Base-by-base conservation (phyloP, 495 filamentous ascomycete species). In the Tetracladium setigerum region DNA sequence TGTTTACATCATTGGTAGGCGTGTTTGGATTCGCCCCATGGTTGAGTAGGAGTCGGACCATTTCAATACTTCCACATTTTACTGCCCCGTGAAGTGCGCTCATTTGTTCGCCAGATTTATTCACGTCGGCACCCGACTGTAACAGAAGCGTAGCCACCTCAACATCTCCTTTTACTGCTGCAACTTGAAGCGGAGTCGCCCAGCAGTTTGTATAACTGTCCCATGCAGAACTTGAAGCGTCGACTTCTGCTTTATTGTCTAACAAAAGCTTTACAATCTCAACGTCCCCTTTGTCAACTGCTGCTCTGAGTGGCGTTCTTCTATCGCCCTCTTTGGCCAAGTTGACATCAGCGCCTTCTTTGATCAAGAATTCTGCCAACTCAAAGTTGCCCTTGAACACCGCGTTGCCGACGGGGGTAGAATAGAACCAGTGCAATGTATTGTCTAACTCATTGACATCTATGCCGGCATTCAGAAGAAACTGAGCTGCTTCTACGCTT, bases 191-290 rank as follows among this genome's bases (percentile, higher is more conserved):
- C 38, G 15, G 18, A 16, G 57, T 52, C 7, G 27, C 15, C 41
- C n/a, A n/a, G n/a, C n/a, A n/a, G n/a, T n/a, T n/a, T n/a, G n/a
- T n/a, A n/a, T n/a, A n/a, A n/a, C n/a, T n/a, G n/a, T n/a, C n/a
- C n/a, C n/a, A n/a, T n/a, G n/a, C n/a, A 19, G 30, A 33, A 30
- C 27, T 27, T 41, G 33, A n/a, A 17, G 35, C 55, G 47, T 60
- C 36, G 30, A 60, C 46, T 36, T 56, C 52, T 13, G 57, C 57
- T n/a, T 52, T 55, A 10, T 30, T 17, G 16, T 50, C 41, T 6
- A 60, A 13, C 17, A 63, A 50, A 33, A 52, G 10, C 24, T 56
- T 17, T 9, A 59, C 47, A 36, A 52, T 52, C 2, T 50, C 39
- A 4, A 47, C 16, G 10, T 47, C 42, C 2, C 34, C 27, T 5